Evolutionary conservation across 495 filamentous ascomycete genomes (phyloP), one percentile per base, ranked within the genome.

Genomic region (Penicillium macrosclerotiorum): DNA sequence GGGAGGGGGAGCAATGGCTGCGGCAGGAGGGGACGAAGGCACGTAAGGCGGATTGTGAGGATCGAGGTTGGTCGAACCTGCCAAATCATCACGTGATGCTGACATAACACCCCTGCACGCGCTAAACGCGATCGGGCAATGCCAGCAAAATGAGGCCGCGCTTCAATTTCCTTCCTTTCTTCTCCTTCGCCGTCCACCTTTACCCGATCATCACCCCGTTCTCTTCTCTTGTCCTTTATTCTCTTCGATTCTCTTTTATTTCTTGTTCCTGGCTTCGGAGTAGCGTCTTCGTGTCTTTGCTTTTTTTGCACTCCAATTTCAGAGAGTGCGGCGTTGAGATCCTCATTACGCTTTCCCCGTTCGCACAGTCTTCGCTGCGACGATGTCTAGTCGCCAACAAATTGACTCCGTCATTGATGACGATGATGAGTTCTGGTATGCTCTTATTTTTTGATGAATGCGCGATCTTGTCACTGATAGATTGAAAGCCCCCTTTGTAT

Each of bases 381-480:
- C 63, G 67, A 78, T 90, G 84, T 78, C 73, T 32, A 71, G 59
- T 65, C 75, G 75, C 55, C 68, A 79, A 68, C 86, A 88, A 55
- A 91, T 95, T 69, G 94, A 99, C 65, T 88, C 85, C 57, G 94
- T 95, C 76, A 89, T 97, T 66, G 94, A 99, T 57, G 94, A 97
- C 59, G 90, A 95, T 54, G 93, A 96, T 61, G 90, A 96, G 59
- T 83, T 80, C 54, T 95, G 89, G 89, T 94, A 77, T 60, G 82
- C 64, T 1, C 24, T 16, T 8, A 25, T 7, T n/a, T 11, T 36
- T 27, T 17, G 23, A 33, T 39, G 17, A 40, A 3, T 11, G 19
- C 17, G 45, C 20, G 23, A 38, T 23, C 26, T 35, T 18, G 24
- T 27, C 34, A 33, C 54, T 63, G 26, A 66, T 54, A 19, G 13